These are phyloP conservation scores for Dimocarpus longan DNA, from an alignment of 345 rosid species.

Conservation along the genomic window DNA sequence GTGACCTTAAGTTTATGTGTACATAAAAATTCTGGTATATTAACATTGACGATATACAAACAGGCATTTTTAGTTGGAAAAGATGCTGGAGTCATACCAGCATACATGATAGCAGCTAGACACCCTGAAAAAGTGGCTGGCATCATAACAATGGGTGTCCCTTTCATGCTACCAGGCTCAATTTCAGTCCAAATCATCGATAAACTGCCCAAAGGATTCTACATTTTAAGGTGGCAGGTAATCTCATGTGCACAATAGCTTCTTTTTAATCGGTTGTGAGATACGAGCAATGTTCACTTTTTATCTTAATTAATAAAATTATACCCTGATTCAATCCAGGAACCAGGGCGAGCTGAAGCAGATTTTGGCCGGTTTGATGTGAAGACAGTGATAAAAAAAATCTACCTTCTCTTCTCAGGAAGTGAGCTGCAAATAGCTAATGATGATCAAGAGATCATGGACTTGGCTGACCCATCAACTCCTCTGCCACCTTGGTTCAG, in stretches of 20 bases:
- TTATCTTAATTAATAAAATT: background rate
- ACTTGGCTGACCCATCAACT: slow-evolving; percentile 47
- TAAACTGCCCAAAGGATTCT: slow-evolving; percentile 45
- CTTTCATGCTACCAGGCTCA: slow-evolving; percentile 41
- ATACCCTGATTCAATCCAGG: slow-evolving; percentile 19
- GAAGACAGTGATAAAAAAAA: slow-evolving; percentile 47
- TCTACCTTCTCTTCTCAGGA: slow-evolving; percentile 49
- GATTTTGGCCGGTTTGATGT: slow-evolving; percentile 52
- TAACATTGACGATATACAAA: background rate
- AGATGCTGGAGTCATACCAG: slow-evolving; percentile 48
- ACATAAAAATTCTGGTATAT: background rate
- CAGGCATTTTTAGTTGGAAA: slow-evolving; percentile 47
- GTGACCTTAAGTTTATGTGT: background rate
- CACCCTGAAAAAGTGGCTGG: slow-evolving; percentile 40
- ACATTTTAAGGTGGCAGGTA: slow-evolving; percentile 48
- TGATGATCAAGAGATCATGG: slow-evolving; percentile 56
- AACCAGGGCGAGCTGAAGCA: slow-evolving; percentile 54
- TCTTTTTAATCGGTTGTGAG: background rate
- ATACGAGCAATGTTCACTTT: background rate
- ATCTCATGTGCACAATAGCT: background rate
- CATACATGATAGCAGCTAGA: slow-evolving; percentile 26
- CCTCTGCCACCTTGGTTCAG: slow-evolving; percentile 53
- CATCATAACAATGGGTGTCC: slow-evolving; percentile 39
- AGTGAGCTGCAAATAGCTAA: slow-evolving; percentile 39
- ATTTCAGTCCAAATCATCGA: slow-evolving; percentile 5